Evolutionary conservation across 2,329 filamentous ascomycete genomes (phyloP), one percentile per base, ranked within the genome.

Genomic region (Sporothrix globosa): DNA sequence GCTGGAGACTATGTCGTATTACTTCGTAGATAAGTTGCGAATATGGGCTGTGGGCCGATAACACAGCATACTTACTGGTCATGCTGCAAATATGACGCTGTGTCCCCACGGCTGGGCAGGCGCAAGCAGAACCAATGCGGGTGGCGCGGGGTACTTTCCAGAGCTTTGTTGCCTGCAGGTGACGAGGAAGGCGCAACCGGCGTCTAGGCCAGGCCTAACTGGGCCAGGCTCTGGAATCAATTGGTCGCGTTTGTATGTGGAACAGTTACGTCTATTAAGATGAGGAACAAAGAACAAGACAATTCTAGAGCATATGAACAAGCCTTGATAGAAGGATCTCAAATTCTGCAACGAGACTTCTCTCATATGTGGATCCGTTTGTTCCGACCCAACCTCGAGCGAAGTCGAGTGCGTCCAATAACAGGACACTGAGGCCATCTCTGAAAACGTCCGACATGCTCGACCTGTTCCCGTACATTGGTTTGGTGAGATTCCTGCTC

Each of bases 81-180:
- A 34, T 30, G 44, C 41, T 21, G 41, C 60, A 11, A 50, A 66
- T 65, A 65, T 66, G 61, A 66, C 61, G 61, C 61, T 39, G 61
- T 48, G 24, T 50, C 61, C 27, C 60, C 60, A 65, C 60, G 34
- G 30, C 61, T 66, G 63, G 46, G 46, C 41, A 65, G 61, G 61
- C 61, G 58, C 58, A 63, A 34, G 58, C 58, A 63, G 58, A 21
- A 63, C 58, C 4, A 63, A 63, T 65, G 61, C 24, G 44, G 61
- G 41, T 39, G 30, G 63, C 63, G 63, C 46, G 63, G 61, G 63
- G 46, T 66, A 34, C 24, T 50, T 65, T 39, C 19, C 9, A 52
- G 63, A 66, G 63, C 63, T 52, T 21, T 46, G 34, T 61, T 44
- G 58, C 58, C 34, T 65, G 61, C 44, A 65, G 44, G 24, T 34